These are phyloP conservation scores for Daldinia eschscholtzii DNA, from an alignment of 2,329 filamentous ascomycete genomes.

Conservation along the genomic window DNA sequence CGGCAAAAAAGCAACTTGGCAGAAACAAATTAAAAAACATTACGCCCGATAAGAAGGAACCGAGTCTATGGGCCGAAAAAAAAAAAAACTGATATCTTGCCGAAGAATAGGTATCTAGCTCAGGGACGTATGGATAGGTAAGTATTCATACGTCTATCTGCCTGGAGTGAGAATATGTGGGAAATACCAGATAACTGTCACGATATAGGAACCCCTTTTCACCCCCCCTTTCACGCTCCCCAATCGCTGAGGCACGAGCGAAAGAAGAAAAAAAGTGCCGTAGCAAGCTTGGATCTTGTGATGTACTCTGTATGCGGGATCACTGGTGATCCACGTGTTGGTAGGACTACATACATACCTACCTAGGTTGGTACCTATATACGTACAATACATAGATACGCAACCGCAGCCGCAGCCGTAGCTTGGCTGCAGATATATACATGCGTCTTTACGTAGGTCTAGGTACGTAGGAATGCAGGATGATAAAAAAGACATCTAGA, in stretches of 20 bases:
- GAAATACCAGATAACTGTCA: too few species aligned
- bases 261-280: not conserved
- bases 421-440: constrained; percentile 8
- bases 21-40: too few species aligned
- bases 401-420: not conserved
- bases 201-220: not conserved
- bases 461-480: not conserved
- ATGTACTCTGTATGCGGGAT: constrained; percentile 3
- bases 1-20: too few species aligned
- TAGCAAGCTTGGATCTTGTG: constrained; percentile 2
- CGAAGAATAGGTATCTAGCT: too few species aligned
- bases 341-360: not conserved
- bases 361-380: too few species aligned
- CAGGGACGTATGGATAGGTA: not conserved
- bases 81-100: too few species aligned
- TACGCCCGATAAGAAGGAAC: too few species aligned
- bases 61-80: too few species aligned
- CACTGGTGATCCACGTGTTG: not conserved
- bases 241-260: not conserved
- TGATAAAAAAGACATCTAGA: too few species aligned
- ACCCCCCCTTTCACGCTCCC: not conserved
- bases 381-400: not conserved
- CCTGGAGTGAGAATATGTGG: too few species aligned
- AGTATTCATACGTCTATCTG: too few species aligned
- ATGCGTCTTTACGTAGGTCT: too few species aligned